These are phyloP conservation scores for Colletotrichum coccodes DNA, from an alignment of 2,329 filamentous ascomycete genomes.

Conservation along the genomic window DNA sequence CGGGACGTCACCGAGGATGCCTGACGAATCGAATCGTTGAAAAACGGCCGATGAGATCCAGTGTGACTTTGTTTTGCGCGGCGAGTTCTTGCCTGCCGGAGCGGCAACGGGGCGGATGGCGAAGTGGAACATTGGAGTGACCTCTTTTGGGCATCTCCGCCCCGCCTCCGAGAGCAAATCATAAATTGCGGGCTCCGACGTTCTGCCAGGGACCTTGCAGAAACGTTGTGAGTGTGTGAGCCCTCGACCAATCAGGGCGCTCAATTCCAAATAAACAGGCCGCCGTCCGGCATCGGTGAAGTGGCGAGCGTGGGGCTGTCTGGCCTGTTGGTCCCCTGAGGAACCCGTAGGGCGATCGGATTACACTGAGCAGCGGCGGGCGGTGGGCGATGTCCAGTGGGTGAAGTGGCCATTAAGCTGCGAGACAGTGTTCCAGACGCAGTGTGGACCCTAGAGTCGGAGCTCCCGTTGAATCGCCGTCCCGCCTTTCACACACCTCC, in stretches of 20 bases:
- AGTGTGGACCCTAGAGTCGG: neutral
- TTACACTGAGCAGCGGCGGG: neutral
- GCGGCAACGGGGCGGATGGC: constrained; percentile 8
- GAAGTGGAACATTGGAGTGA: neutral
- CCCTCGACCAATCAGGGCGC: neutral
- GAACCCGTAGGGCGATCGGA: neutral
- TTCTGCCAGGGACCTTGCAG: neutral
- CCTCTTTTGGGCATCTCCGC: constrained; percentile 34
- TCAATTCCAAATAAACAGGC: neutral
- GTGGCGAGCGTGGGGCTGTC: constrained; percentile 11
- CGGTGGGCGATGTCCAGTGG: neutral
- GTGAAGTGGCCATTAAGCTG: neutral
- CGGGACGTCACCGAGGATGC: neutral
- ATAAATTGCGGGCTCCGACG: constrained; percentile 9
- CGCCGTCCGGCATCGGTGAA: constrained; percentile 14
- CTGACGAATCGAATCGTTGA: neutral
- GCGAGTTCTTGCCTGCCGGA: constrained; percentile 16
- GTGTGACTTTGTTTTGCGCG: neutral
- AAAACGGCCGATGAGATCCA: neutral
- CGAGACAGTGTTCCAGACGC: neutral
- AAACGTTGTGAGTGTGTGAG: neutral
- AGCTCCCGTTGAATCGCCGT: constrained; percentile 11
- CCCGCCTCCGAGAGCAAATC: constrained; percentile 10
- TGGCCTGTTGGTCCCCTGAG: neutral
- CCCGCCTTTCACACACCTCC: constrained; percentile 7